A percentile compares a stretch with the other conserved stretches of the same genome.
Conservation (phyloP, 2,329 filamentous ascomycete species). For the Colletotrichum eleusines region DNA sequence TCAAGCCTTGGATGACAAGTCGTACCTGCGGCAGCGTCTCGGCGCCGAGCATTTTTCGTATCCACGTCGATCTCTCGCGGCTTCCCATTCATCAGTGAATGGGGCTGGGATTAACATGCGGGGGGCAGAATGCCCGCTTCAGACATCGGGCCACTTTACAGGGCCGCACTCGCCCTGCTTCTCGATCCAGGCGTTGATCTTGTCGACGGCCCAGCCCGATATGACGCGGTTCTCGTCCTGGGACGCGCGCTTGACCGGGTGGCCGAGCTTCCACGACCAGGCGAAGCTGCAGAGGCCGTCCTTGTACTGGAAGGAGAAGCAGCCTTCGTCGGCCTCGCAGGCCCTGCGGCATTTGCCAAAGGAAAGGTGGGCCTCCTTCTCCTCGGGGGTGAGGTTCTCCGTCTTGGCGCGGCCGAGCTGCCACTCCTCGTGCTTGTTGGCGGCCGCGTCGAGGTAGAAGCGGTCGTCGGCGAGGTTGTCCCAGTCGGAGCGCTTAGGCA, state of each 20-base stretch:
- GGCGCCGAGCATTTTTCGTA: not conserved
- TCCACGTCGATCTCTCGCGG: not conserved
- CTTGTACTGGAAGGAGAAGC: conserved; percentile 58
- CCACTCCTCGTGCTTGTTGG: conserved; percentile 49
- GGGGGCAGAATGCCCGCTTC: conserved; percentile 10
- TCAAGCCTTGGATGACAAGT: conserved; percentile 33
- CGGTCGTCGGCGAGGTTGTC: conserved; percentile 64
- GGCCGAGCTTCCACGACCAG: conserved; percentile 54
- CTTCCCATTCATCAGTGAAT: no score
- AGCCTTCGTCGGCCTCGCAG: conserved; percentile 55
- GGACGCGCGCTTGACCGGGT: conserved; percentile 49
- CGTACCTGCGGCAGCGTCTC: conserved; percentile 6
- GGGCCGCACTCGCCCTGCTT: conserved; percentile 52
- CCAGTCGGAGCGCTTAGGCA: conserved; percentile 60
- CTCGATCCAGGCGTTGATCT: conserved; percentile 56
- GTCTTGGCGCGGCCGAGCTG: conserved; percentile 50
- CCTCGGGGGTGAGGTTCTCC: conserved; percentile 50
- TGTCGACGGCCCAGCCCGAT: conserved; percentile 58
- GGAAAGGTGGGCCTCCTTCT: conserved; percentile 57
- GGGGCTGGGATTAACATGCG: no score
- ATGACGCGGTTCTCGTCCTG: conserved; percentile 49
- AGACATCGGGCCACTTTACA: conserved; percentile 49
- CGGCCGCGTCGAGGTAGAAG: conserved; percentile 54
- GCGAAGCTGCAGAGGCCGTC: conserved; percentile 54
- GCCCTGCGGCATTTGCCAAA: conserved; percentile 58